Evolutionary conservation across 257 asterid genomes (phyloP).

Genomic region (Orobanche coerulescens): DNA sequence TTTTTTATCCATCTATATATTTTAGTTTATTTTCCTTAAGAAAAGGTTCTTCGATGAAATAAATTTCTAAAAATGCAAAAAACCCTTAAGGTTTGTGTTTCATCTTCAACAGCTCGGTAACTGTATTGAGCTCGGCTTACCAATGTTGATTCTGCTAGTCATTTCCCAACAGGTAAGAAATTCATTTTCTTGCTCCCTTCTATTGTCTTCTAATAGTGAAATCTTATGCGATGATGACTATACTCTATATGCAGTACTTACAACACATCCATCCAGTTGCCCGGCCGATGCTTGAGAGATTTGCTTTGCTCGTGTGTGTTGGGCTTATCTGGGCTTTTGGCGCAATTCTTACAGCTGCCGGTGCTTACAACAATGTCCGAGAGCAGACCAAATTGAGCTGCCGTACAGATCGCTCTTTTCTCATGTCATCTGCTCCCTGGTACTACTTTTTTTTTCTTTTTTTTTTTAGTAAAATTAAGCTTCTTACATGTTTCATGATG

Average conservation of each 20-base stretch:
- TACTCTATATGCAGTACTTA: slow-evolving; percentile 53
- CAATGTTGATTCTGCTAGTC: slow-evolving; percentile 76
- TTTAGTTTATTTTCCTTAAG: too few relatives aligned
- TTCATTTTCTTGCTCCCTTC: slow-evolving; percentile 2
- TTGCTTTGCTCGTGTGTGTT: slow-evolving; percentile 73
- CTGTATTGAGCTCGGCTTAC: slow-evolving; percentile 84
- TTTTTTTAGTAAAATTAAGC: slow-evolving; percentile 28
- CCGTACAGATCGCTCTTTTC: slow-evolving; percentile 69
- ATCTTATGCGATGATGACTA: not conserved
- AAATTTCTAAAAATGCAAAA: too few relatives aligned
- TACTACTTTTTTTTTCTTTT: slow-evolving; percentile 22
- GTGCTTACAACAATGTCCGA: slow-evolving; percentile 77
- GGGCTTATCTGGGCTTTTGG: slow-evolving; percentile 84
- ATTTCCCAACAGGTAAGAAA: slow-evolving; percentile 71
- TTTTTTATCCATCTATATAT: too few relatives aligned
- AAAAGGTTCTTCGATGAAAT: too few relatives aligned
- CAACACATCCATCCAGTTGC: slow-evolving; percentile 53
- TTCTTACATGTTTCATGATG: slow-evolving; percentile 10
- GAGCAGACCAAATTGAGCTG: slow-evolving; percentile 61
- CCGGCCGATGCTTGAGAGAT: slow-evolving; percentile 71
- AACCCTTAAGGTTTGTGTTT: slow-evolving; percentile 10
- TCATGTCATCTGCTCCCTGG: slow-evolving; percentile 90
- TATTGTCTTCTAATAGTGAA: not conserved
- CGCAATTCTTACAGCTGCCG: slow-evolving; percentile 92
- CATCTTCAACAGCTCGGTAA: slow-evolving; percentile 55